A percentile compares a stretch with the other conserved stretches of the same genome.
Conservation (phyloP, 1,139 yeast genomes). For the Sugiyamaella pinicola region DNA sequence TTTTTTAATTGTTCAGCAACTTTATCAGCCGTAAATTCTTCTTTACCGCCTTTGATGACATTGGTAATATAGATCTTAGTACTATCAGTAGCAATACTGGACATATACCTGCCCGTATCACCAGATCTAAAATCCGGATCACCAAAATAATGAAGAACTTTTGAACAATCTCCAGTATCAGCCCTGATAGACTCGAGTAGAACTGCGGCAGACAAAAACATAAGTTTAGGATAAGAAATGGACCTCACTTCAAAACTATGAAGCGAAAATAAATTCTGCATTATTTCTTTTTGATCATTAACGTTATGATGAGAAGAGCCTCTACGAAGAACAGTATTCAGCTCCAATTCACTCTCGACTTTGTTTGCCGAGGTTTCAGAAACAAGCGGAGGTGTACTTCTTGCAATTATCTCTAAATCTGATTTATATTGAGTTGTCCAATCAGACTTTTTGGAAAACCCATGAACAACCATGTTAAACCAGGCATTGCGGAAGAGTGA, state of each 20-base stretch:
- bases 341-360: conserved; percentile 87
- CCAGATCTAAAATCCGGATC: conserved; percentile 80
- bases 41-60: conserved; percentile 51
- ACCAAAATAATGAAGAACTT: conserved; percentile 71
- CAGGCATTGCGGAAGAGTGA: conserved; percentile 82
- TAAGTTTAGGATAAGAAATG: conserved; percentile 74
- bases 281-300: conserved; percentile 68
- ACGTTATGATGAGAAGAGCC: conserved; percentile 85
- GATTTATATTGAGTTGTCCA: conserved; percentile 51
- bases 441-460: conserved; percentile 66
- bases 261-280: conserved; percentile 35
- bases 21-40: conserved; percentile 51
- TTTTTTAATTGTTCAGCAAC: conserved; percentile 73
- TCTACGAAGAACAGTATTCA: conserved; percentile 86
- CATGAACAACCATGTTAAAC: conserved; percentile 94
- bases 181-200: conserved; percentile 80
- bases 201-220: conserved; percentile 84
- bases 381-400: conserved; percentile 88
- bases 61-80: conserved; percentile 58
- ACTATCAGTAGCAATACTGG: conserved; percentile 62
- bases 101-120: conserved; percentile 72
- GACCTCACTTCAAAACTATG: conserved; percentile 47
- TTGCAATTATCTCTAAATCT: conserved; percentile 72
- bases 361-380: conserved; percentile 83
- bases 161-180: conserved; percentile 78